Percentiles rank a stretch among this genome's conserved stretches.
phyloP scores from a whole-genome alignment of 495 filamentous ascomycete genomes.

The Hypoxylon lenormandii region DNA sequence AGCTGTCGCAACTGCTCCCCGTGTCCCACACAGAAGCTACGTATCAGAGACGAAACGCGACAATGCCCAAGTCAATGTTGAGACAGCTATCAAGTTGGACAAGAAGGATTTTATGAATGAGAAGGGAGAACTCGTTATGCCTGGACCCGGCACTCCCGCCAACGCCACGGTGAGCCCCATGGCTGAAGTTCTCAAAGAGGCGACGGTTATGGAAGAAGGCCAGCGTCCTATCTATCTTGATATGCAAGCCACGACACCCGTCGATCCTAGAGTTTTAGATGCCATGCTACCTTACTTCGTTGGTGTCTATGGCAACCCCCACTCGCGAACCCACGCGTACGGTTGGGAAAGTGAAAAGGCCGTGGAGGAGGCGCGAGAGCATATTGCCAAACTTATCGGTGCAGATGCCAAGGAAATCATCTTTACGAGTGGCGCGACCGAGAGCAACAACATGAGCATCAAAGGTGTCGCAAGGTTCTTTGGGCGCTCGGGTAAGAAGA shows the following conservation, averaged over 20 bases:
- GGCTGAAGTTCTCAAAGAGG: constrained; percentile 89
- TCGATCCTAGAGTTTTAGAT: constrained; percentile 92
- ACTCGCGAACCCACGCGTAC: constrained; percentile 97
- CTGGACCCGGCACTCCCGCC: constrained; percentile 64
- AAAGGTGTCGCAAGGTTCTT: constrained; percentile 98
- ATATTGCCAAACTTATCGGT: constrained; percentile 88
- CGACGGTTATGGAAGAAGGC: constrained; percentile 92
- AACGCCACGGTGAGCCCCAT: constrained; percentile 77
- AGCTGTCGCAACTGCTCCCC: constrained; percentile 39
- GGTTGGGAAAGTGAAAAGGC: constrained; percentile 98
- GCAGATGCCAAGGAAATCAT: constrained; percentile 98
- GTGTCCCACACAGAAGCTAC: constrained; percentile 69
- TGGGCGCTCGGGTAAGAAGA: constrained; percentile 91
- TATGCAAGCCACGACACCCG: constrained; percentile 98
- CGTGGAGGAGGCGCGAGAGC: constrained; percentile 82
- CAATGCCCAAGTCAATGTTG: constrained; percentile 83
- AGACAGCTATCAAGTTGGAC: constrained; percentile 83
- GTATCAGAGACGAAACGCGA: constrained; percentile 84
- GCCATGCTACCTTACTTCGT: constrained; percentile 96
- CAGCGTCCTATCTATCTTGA: constrained; percentile 95
- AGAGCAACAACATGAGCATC: constrained; percentile 99
- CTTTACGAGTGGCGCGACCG: constrained; percentile 96
- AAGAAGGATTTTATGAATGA: constrained; percentile 80
- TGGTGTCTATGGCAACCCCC: constrained; percentile 94
- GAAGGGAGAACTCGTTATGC: constrained; percentile 74